Conservation (phyloP, 768 basidiomycete genomes). For the Boletus sp. region DNA sequence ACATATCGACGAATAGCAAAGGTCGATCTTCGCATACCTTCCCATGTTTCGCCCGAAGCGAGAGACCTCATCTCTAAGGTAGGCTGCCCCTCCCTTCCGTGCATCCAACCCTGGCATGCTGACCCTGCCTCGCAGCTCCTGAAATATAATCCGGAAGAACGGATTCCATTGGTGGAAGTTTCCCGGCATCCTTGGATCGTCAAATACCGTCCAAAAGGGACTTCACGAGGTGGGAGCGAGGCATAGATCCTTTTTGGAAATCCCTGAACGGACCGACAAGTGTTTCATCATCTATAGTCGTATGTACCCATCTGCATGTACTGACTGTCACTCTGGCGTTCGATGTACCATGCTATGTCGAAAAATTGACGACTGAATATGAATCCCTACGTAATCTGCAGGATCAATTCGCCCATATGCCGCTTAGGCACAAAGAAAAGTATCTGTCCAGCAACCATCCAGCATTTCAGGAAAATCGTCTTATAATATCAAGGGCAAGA, state of each 20-base stretch:
- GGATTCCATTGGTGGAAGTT: slow-evolving; percentile 74
- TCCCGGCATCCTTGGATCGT: slow-evolving; percentile 85
- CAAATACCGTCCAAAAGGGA: slow-evolving; percentile 56
- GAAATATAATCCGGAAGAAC: slow-evolving; percentile 73
- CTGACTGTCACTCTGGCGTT: neutral
- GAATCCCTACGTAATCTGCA: too few species aligned
- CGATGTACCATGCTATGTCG: neutral
- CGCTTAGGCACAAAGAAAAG: neutral
- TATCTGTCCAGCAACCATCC: neutral
- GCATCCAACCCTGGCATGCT: slow-evolving; percentile 9
- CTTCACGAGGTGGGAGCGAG: slow-evolving; percentile 28
- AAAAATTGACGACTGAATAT: neutral
- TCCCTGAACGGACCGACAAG: neutral
- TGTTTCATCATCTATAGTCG: slow-evolving; percentile 9
- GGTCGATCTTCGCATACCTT: slow-evolving; percentile 67
- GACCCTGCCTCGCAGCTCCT: slow-evolving; percentile 57
- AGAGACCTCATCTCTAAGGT: slow-evolving; percentile 47
- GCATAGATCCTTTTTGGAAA: slow-evolving; percentile 6
- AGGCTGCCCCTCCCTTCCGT: neutral
- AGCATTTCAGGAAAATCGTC: neutral
- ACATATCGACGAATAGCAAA: slow-evolving; percentile 88
- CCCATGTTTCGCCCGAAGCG: slow-evolving; percentile 42
- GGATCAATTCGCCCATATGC: neutral
- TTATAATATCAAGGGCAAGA: too few species aligned
- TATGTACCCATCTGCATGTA: slow-evolving; percentile 15